Evolutionary conservation across 2,329 filamentous ascomycete genomes (phyloP), one percentile per base, ranked within the genome.

Genomic region (Pseudogymnoascus sp.): DNA sequence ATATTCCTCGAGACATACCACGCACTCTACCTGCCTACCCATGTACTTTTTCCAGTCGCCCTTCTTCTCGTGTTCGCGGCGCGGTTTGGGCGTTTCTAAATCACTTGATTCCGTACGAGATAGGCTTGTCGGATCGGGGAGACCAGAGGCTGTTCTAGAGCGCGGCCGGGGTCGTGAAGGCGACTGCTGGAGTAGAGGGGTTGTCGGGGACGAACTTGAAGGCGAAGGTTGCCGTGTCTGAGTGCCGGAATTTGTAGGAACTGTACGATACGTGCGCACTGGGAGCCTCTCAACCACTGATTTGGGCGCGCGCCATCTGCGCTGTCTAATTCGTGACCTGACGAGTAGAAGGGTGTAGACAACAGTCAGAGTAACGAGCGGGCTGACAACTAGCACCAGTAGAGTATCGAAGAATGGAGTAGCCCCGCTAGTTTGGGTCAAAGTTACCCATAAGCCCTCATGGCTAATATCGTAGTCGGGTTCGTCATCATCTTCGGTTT

Each of bases 241-340:
- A 73, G 84, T 73, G 1, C 86, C 84, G 1, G 84, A 82, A 33
- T 27, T 55, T 9, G 81, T 79, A 2, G 83, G 78, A 36, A 96
- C 89, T 0, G 92, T 96, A 69, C 96, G 92, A 71, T 97, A 99
- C 0, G 92, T 97, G 63, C 93, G 87, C 12, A 99, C 92, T 1
- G 94, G 94, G n/a, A 99, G 82, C 63, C 89, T 87, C 68, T 97
- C 92, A 15, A 99, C 92, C 0, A 99, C 87, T 0, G 91, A 96
- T 75, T 99, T 99, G 4, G 94, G 94, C n/a, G 94, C 94, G 69
- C 94, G 86, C 93, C 94, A 99, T 68, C 93, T 84, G 65, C 93
- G 84, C 64, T 93, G 84, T 59, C 93, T 87, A 68, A 97, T 95
- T 64, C 92, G 88, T 55, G 92, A 92, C 61, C 94, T 87, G 37